A percentile compares a stretch with the other conserved stretches of the same genome.
These are phyloP conservation scores for Globisporangium yorkense DNA, from an alignment of 352 stramenopile species.

Conservation along the genomic window DNA sequence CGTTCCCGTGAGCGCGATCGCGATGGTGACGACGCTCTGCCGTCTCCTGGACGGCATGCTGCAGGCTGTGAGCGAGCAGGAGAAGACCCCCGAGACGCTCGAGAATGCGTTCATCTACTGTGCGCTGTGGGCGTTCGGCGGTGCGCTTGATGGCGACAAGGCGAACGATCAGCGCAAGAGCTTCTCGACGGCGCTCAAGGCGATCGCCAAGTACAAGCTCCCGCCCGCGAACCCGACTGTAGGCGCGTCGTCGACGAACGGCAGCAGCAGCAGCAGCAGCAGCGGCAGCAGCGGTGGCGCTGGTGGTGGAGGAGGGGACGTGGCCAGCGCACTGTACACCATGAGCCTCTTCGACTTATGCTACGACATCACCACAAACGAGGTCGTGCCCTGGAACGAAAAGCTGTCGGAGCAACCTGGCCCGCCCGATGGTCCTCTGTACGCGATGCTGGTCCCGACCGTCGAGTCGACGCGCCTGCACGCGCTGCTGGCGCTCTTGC, in stretches of 20 bases:
- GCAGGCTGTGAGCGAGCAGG: conserved; percentile 50
- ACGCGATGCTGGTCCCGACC: conserved; percentile 68
- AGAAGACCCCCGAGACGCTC: conserved; percentile 85
- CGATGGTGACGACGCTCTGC: conserved; percentile 88
- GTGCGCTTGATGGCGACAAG: conserved; percentile 87
- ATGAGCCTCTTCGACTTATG: conserved; percentile 74
- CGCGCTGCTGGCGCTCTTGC: conserved; percentile 51
- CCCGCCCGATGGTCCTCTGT: conserved; percentile 42
- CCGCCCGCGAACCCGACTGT: background rate
- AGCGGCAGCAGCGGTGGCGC: background rate
- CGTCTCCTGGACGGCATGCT: conserved; percentile 93
- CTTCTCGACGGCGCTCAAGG: conserved; percentile 56
- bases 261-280: background rate
- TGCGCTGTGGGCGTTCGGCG: conserved; percentile 94
- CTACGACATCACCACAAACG: conserved; percentile 65
- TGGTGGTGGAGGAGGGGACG: background rate
- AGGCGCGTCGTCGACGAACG: too few species aligned
- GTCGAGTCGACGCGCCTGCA: conserved; percentile 69
- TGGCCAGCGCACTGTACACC: conserved; percentile 1
- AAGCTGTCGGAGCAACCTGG: conserved; percentile 33
- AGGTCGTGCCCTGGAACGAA: conserved; percentile 74
- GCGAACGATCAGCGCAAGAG: conserved; percentile 45
- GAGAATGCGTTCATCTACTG: conserved; percentile 96
- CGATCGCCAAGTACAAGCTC: conserved; percentile 76
- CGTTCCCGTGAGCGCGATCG: conserved; percentile 45